phyloP scores from a whole-genome alignment of 1,284 basidiomycete genomes.

The Trametes sp. region DNA sequence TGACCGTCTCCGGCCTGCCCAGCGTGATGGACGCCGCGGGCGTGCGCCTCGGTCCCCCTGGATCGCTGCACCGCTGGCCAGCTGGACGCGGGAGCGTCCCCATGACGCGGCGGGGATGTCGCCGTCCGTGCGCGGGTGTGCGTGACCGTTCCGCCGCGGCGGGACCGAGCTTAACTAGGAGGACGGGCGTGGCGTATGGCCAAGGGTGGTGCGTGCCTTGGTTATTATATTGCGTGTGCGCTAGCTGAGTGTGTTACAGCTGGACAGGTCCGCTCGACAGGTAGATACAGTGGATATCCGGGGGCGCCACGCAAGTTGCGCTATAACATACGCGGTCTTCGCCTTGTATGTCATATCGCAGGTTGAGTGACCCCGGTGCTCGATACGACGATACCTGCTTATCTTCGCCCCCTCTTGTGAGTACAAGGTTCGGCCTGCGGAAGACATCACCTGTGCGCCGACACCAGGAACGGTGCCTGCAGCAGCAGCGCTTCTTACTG shows the following conservation, averaged over 20 bases:
- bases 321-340: not conserved
- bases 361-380: too few relatives aligned
- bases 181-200: not conserved
- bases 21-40: not conserved
- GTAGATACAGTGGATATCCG: not conserved
- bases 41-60: not conserved
- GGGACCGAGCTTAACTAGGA: not conserved
- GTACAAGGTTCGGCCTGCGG: not conserved
- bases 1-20: not conserved
- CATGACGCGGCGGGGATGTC: not conserved
- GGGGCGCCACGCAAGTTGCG: not conserved
- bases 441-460: not conserved
- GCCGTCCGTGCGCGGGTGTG: not conserved
- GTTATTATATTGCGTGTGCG: not conserved
- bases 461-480: conserved; percentile 3
- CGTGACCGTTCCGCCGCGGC: not conserved
- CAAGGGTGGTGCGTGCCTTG: not conserved
- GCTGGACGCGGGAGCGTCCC: not conserved
- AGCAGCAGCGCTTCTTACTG: not conserved
- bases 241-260: not conserved
- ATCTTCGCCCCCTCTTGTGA: not conserved
- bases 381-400: too few relatives aligned
- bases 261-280: not conserved
- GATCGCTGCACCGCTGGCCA: not conserved
- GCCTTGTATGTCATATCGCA: not conserved